Percentiles rank a stretch among this genome's conserved stretches.
Conservation (phyloP, 2,329 filamentous ascomycete species). For the Ophiostoma ips region DNA sequence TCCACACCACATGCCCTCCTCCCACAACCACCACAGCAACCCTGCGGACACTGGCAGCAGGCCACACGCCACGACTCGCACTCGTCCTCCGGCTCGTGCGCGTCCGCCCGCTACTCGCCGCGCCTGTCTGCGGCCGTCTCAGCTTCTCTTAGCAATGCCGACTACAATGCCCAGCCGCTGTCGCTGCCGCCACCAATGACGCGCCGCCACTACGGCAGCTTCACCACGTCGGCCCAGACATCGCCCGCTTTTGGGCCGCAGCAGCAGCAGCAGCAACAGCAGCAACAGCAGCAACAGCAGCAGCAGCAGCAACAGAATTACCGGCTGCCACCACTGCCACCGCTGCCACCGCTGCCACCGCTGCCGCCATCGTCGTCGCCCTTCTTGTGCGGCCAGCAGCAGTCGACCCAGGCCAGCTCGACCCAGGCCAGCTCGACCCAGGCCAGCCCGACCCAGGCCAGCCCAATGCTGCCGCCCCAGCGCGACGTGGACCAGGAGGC, state of each 20-base stretch:
- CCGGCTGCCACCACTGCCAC: constrained; percentile 12
- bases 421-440: no score
- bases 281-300: no score
- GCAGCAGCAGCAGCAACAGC: no score
- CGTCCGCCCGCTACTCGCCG: constrained; percentile 18
- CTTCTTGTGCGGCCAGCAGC: constrained; percentile 20
- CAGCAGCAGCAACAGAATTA: no score
- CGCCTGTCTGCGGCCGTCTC: constrained; percentile 20
- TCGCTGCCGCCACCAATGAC: no score
- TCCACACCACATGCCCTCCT: constrained; percentile 34
- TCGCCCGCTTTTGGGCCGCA: constrained; percentile 46
- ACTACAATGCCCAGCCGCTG: constrained; percentile 21
- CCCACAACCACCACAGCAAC: constrained; percentile 24
- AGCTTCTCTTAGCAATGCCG: constrained; percentile 25
- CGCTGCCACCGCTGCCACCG: neutral
- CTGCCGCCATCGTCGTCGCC: neutral
- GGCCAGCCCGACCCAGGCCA: constrained; percentile 40
- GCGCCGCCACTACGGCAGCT: constrained; percentile 23
- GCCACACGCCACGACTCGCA: constrained; percentile 36
- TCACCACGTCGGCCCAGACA: constrained; percentile 29
- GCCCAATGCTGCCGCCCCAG: constrained; percentile 41
- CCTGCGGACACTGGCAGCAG: constrained; percentile 8
- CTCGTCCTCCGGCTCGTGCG: constrained; percentile 29
- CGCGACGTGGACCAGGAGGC: constrained; percentile 59
- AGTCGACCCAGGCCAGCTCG: no score